These are phyloP conservation scores for Thermothielavioides terrestris DNA, from an alignment of 495 filamentous ascomycete genomes.

Conservation along the genomic window DNA sequence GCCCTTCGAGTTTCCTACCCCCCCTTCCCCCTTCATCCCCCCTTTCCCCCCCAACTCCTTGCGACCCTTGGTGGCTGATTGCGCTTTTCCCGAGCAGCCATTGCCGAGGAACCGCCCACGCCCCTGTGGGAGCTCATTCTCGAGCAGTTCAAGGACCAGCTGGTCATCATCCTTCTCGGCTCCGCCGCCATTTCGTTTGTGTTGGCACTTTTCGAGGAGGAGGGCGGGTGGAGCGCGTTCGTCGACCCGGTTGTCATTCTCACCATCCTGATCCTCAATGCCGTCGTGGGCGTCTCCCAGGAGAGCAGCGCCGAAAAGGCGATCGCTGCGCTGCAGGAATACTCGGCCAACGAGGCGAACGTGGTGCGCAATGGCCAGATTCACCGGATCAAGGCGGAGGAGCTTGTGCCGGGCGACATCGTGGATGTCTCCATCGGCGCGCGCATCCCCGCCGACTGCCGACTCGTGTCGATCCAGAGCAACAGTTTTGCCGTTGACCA, in stretches of 20 bases:
- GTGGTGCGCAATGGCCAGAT: constrained; percentile 72
- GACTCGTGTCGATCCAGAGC: constrained; percentile 83
- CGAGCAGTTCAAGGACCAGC: constrained; percentile 98
- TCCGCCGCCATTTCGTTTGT: constrained; percentile 94
- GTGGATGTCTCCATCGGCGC: constrained; percentile 85
- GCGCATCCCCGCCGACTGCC: constrained; percentile 93
- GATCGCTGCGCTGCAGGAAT: constrained; percentile 97
- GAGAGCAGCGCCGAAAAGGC: constrained; percentile 98
- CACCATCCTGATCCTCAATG: constrained; percentile 93
- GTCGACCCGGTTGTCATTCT: constrained; percentile 96
- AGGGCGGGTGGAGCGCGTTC: constrained; percentile 93
- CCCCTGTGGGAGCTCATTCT: constrained; percentile 93
- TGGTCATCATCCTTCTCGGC: constrained; percentile 89
- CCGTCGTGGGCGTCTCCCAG: constrained; percentile 95
- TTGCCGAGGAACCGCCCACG: constrained; percentile 94
- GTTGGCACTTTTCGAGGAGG: constrained; percentile 86
- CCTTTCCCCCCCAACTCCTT: background rate
- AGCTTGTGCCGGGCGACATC: constrained; percentile 92
- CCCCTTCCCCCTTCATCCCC: background rate
- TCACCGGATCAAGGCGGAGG: constrained; percentile 78
- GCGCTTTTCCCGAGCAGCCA: constrained; percentile 46
- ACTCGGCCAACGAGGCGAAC: constrained; percentile 96
- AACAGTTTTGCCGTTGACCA: constrained; percentile 96
- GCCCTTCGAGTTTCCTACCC: too few species aligned
- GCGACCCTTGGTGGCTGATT: background rate